phyloP scores from a whole-genome alignment of 75 land plant genomes.

The Sequoiadendron giganteum region DNA sequence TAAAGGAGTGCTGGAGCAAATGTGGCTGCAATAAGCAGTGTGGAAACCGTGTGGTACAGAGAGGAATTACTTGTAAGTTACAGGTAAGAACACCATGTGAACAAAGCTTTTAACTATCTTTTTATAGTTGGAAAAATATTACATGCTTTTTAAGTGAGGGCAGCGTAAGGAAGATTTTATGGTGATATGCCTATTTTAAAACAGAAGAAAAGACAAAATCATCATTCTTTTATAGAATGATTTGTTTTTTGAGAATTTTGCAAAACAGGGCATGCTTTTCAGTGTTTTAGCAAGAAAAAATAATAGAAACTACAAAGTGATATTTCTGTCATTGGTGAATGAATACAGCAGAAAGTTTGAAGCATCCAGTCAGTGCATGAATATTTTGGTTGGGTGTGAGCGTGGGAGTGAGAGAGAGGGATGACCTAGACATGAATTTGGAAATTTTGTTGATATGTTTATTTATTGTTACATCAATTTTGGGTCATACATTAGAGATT shows the following conservation, averaged over 20 bases:
- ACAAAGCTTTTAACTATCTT: background rate
- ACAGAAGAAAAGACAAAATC: background rate
- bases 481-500: background rate
- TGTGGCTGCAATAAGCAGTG: conserved; percentile 80
- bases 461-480: background rate
- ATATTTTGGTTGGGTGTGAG: background rate
- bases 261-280: background rate
- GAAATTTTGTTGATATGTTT: background rate
- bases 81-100: conserved; percentile 47
- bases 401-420: background rate
- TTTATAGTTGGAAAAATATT: background rate
- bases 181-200: background rate
- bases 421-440: background rate
- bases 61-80: conserved; percentile 61
- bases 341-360: background rate
- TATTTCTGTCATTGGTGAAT: background rate
- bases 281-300: background rate
- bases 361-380: background rate
- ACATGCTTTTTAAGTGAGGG: background rate
- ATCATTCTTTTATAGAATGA: background rate
- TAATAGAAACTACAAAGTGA: background rate
- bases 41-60: conserved; percentile 90
- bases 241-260: background rate
- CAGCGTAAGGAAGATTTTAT: background rate
- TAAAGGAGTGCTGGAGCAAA: conserved; percentile 97